Evolutionary conservation across 345 rosid species (phyloP).

Genomic region (Lepidium africanum): DNA sequence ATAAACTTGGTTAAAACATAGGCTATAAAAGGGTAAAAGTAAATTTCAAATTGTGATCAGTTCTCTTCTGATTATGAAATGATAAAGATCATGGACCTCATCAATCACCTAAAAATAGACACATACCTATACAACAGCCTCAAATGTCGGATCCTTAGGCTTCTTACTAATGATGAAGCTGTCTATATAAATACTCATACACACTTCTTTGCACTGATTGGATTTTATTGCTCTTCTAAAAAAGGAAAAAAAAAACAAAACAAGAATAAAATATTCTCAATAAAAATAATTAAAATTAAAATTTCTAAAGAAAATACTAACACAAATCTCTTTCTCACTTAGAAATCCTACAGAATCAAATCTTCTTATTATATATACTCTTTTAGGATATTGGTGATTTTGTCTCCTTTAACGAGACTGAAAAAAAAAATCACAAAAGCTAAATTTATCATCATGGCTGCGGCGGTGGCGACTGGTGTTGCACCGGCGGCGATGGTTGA

Average conservation of each 20-base stretch:
- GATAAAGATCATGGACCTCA: no score
- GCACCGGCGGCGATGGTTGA: slow-evolving; percentile 9
- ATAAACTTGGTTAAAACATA: neutral
- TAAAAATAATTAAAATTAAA: neutral
- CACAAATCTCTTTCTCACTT: neutral
- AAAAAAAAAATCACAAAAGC: neutral
- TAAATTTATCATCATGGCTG: slow-evolving; percentile 23
- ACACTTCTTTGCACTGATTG: neutral
- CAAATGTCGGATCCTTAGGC: neutral
- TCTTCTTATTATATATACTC: neutral
- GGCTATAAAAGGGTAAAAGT: neutral
- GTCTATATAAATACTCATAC: slow-evolving; percentile 2
- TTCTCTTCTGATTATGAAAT: neutral
- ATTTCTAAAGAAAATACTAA: slow-evolving; percentile 2
- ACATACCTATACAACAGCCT: neutral
- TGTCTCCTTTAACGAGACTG: neutral
- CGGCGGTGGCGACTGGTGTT: slow-evolving; percentile 20
- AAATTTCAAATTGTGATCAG: neutral
- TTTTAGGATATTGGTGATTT: neutral
- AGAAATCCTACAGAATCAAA: neutral
- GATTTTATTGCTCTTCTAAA: neutral
- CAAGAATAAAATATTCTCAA: neutral
- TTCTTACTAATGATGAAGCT: neutral
- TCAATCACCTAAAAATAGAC: no score
- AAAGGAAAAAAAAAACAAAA: slow-evolving; percentile 5